Percentiles rank a stretch among this genome's conserved stretches.
Evolutionary conservation across 345 rosid genomes (phyloP).

Genomic region (Odontarrhena argentea): DNA sequence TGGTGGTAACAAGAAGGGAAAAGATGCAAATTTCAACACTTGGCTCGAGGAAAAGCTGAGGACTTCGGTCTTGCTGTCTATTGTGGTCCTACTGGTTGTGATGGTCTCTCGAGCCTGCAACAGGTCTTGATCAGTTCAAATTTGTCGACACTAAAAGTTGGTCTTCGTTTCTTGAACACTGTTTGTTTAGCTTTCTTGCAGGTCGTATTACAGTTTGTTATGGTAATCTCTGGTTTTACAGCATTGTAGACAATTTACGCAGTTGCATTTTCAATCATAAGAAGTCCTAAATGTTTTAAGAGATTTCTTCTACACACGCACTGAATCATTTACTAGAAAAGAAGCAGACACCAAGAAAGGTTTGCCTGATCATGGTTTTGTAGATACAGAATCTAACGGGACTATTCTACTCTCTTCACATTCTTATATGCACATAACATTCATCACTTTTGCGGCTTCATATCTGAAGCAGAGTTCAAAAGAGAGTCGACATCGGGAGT

Average conservation of each 20-base stretch:
- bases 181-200: constrained; percentile 28
- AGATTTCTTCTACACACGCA: background rate
- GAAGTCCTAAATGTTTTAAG: constrained; percentile 16
- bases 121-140: constrained; percentile 55
- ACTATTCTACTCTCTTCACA: constrained; percentile 31
- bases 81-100: constrained; percentile 77
- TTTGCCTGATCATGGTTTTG: constrained; percentile 17
- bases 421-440: constrained; percentile 27
- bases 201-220: constrained; percentile 28
- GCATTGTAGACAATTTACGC: constrained; percentile 23
- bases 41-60: constrained; percentile 67
- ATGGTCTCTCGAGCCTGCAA: constrained; percentile 63
- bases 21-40: constrained; percentile 41
- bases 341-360: background rate
- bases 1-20: constrained; percentile 25
- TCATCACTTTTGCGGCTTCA: constrained; percentile 21
- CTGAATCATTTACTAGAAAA: constrained; percentile 2
- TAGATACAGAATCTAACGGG: constrained; percentile 33
- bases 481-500: constrained; percentile 55
- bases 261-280: constrained; percentile 15
- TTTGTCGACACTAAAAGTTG: constrained; percentile 53
- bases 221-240: constrained; percentile 20
- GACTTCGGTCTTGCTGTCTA: constrained; percentile 71
- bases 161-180: constrained; percentile 17
- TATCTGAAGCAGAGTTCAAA: constrained; percentile 34